Conservation (phyloP, 2,329 filamentous ascomycete genomes). For the Plectosphaerella sp. region DNA sequence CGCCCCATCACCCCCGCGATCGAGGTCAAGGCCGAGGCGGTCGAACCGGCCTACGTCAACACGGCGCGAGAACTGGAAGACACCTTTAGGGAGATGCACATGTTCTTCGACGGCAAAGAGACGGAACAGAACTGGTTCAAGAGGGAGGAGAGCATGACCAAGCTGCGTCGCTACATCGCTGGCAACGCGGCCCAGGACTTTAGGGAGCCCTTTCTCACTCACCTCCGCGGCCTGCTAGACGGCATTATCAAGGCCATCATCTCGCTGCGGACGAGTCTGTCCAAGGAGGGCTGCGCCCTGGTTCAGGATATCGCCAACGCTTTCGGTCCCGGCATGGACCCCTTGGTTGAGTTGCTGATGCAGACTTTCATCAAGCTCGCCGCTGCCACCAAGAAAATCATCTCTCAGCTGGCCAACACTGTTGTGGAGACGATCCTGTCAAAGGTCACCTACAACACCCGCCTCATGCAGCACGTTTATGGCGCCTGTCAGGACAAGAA, state of each 20-base stretch:
- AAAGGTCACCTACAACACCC: slow-evolving; percentile 72
- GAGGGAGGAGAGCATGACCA: slow-evolving; percentile 75
- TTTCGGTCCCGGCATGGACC: slow-evolving; percentile 74
- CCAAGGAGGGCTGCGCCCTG: slow-evolving; percentile 77
- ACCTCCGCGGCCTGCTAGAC: slow-evolving; percentile 72
- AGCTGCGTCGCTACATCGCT: slow-evolving; percentile 71
- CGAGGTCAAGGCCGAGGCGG: slow-evolving; percentile 61
- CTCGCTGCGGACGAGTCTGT: slow-evolving; percentile 84
- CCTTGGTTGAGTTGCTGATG: slow-evolving; percentile 85
- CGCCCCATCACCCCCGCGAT: slow-evolving; percentile 57
- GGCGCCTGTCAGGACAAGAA: slow-evolving; percentile 89
- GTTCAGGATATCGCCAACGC: slow-evolving; percentile 79
- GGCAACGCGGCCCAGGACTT: slow-evolving; percentile 82
- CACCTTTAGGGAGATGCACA: slow-evolving; percentile 74
- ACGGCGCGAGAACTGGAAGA: slow-evolving; percentile 87
- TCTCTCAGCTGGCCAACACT: slow-evolving; percentile 74
- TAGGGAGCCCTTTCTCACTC: slow-evolving; percentile 62
- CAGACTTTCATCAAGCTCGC: slow-evolving; percentile 88
- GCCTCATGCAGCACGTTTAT: slow-evolving; percentile 83
- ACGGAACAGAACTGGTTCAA: slow-evolving; percentile 87
- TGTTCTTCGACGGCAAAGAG: slow-evolving; percentile 81
- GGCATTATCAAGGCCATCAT: slow-evolving; percentile 82
- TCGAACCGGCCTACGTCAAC: slow-evolving; percentile 80
- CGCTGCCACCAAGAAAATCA: slow-evolving; percentile 88
- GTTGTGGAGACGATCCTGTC: slow-evolving; percentile 79